A percentile compares a stretch with the other conserved stretches of the same genome.
Conservation (phyloP, 2,329 filamentous ascomycete species). For the Fonsecaea monophora region DNA sequence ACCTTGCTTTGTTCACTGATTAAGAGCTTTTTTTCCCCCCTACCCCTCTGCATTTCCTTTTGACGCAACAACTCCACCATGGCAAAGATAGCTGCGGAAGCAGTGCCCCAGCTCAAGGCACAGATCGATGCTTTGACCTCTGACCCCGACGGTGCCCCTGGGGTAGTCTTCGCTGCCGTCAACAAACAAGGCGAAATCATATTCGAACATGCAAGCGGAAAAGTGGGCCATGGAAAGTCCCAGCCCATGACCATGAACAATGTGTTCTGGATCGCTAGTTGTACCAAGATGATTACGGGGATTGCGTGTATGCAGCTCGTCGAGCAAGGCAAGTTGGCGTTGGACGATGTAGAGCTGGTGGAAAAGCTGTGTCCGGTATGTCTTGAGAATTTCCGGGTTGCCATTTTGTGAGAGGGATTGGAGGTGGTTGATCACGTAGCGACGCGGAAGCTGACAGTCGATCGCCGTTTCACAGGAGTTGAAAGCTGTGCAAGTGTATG, state of each 20-base stretch:
- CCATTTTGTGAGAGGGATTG: background rate
- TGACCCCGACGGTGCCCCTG: slow-evolving; percentile 32
- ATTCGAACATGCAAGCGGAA: slow-evolving; percentile 43
- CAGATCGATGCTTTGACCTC: slow-evolving; percentile 39
- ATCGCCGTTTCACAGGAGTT: slow-evolving; percentile 49
- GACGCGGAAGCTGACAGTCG: background rate
- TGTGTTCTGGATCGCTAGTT: slow-evolving; percentile 61
- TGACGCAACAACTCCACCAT: slow-evolving; percentile 19
- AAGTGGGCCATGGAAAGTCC: slow-evolving; percentile 35
- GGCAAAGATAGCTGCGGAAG: slow-evolving; percentile 37
- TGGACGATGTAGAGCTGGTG: slow-evolving; percentile 58
- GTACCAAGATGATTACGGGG: slow-evolving; percentile 63
- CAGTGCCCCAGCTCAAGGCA: slow-evolving; percentile 33
- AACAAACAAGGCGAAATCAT: slow-evolving; percentile 41
- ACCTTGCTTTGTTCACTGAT: background rate
- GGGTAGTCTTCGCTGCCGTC: slow-evolving; percentile 41
- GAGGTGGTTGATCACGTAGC: background rate
- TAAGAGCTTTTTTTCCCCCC: background rate
- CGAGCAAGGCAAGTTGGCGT: slow-evolving; percentile 56
- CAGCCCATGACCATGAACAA: slow-evolving; percentile 42
- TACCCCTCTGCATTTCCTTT: background rate
- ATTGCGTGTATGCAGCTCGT: slow-evolving; percentile 65
- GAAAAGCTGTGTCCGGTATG: slow-evolving; percentile 52
- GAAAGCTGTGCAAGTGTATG: slow-evolving; percentile 55
- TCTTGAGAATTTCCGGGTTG: slow-evolving; percentile 1